Evolutionary conservation across 257 asterid species (phyloP), one percentile per base, ranked within the genome.

Genomic region (Plantago major): DNA sequence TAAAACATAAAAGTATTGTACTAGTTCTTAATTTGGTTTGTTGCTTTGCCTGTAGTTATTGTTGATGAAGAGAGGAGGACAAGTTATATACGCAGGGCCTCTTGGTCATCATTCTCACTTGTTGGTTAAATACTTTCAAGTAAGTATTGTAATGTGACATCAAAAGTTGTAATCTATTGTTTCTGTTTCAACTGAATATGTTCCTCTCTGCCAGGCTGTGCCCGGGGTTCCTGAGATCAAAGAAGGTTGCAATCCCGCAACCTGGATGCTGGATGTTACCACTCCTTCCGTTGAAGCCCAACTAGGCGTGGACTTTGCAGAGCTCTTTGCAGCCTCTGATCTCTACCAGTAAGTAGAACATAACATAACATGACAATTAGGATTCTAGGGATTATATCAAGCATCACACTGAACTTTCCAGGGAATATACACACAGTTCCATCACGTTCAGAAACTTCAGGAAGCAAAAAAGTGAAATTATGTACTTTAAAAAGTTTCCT

Each of bases 11-110:
- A 40, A 7, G 58, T 13, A 19, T 33, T 30, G 3, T 48, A 13
- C 10, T 52, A 7, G 17, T 40, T 33, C 46, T 72, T 22, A 66
- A 58, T 7, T 62, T 42, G 9, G 16, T 26, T 33, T 26, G 3
- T 15, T 16, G 26, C 57, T 66, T 55, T 43, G 51, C 16, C 10
- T 68, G 73, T 67, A 89, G 97, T 78, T 90, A 11, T 43, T 90
- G 73, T 60, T 90, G 81, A 78, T 90, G 95, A 90, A 84, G 82
- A 82, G 95, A 75, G 97, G 97, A 76, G 97, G 97, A 42, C 95
- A 81, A 64, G 89, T 81, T 14, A 72, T 74, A 37, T 84, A 87
- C 62, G 81, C 77, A 3, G 95, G 95, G 60, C 87, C 95, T 62
- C 95, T 90, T 43, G 97, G 97, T 42, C 87, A 81, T 63, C 92